Evolutionary conservation across 2,329 filamentous ascomycete genomes (phyloP).

Genomic region (Exserohilum turcica): DNA sequence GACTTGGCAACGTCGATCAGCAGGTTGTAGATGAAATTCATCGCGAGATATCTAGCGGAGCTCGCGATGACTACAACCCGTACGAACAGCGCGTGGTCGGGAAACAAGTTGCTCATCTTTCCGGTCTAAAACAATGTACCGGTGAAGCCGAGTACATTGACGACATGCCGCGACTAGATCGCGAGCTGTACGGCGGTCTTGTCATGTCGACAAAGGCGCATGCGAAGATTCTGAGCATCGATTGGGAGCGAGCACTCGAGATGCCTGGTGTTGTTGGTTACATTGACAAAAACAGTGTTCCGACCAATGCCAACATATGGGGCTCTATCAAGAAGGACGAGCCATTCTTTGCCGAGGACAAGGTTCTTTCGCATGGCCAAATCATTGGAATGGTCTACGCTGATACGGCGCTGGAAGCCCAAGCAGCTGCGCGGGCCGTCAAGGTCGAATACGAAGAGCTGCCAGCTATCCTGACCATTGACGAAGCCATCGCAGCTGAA

Average conservation of each 20-base stretch:
- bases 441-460: constrained; percentile 88
- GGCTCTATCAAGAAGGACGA: constrained; percentile 83
- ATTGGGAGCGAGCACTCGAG: constrained; percentile 76
- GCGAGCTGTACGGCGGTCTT: constrained; percentile 84
- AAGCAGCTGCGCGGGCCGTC: constrained; percentile 80
- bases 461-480: constrained; percentile 85
- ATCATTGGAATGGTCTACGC: constrained; percentile 89
- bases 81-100: constrained; percentile 84
- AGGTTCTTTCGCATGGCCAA: constrained; percentile 85
- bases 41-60: constrained; percentile 76
- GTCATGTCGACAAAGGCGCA: constrained; percentile 87
- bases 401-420: constrained; percentile 74
- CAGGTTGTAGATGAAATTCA: constrained; percentile 83
- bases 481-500: constrained; percentile 86
- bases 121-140: constrained; percentile 88
- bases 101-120: constrained; percentile 81
- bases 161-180: constrained; percentile 81
- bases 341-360: constrained; percentile 85
- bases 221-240: constrained; percentile 80
- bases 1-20: constrained; percentile 62
- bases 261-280: constrained; percentile 85
- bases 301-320: constrained; percentile 84
- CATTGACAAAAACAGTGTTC: constrained; percentile 80
- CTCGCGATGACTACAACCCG: constrained; percentile 75
- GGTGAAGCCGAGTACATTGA: constrained; percentile 95